Evolutionary conservation across 768 basidiomycete species (phyloP).

Genomic region (Trametes cubensis): DNA sequence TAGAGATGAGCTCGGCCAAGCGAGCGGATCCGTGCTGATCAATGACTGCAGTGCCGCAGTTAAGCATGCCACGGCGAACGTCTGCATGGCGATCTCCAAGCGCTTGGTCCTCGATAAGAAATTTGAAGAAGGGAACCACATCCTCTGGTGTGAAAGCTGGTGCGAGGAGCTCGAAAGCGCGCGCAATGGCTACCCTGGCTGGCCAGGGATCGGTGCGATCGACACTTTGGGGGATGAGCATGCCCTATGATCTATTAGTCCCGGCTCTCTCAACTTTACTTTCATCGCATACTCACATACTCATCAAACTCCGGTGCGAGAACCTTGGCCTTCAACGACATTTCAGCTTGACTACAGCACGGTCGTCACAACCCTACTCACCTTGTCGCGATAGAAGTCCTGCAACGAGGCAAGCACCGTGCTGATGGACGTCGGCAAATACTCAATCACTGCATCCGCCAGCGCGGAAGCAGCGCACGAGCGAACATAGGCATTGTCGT

Average conservation of each 20-base stretch:
- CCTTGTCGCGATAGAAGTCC: slow-evolving; percentile 84
- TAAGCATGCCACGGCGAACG: slow-evolving; percentile 87
- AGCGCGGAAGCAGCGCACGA: slow-evolving; percentile 70
- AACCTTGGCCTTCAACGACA: slow-evolving; percentile 66
- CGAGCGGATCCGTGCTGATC: slow-evolving; percentile 78
- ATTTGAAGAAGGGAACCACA: slow-evolving; percentile 75
- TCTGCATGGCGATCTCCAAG: slow-evolving; percentile 83
- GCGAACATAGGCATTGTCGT: slow-evolving; percentile 81
- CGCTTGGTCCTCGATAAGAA: slow-evolving; percentile 84
- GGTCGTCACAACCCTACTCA: slow-evolving; percentile 26
- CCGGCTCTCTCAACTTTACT: neutral
- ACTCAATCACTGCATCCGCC: slow-evolving; percentile 67
- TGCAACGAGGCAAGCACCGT: slow-evolving; percentile 57
- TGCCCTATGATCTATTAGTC: slow-evolving; percentile 62
- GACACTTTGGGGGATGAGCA: slow-evolving; percentile 88
- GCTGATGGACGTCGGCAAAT: slow-evolving; percentile 62
- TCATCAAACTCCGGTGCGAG: slow-evolving; percentile 91
- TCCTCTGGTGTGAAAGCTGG: slow-evolving; percentile 62
- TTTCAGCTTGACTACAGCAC: neutral
- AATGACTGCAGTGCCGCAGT: slow-evolving; percentile 78
- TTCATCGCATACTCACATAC: slow-evolving; percentile 58
- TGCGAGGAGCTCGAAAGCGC: slow-evolving; percentile 67
- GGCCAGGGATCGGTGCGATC: slow-evolving; percentile 90
- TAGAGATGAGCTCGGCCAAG: slow-evolving; percentile 72
- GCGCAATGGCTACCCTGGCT: slow-evolving; percentile 73